phyloP scores from a whole-genome alignment of 768 basidiomycete genomes.

The Psilocybe subaeruginosa region DNA sequence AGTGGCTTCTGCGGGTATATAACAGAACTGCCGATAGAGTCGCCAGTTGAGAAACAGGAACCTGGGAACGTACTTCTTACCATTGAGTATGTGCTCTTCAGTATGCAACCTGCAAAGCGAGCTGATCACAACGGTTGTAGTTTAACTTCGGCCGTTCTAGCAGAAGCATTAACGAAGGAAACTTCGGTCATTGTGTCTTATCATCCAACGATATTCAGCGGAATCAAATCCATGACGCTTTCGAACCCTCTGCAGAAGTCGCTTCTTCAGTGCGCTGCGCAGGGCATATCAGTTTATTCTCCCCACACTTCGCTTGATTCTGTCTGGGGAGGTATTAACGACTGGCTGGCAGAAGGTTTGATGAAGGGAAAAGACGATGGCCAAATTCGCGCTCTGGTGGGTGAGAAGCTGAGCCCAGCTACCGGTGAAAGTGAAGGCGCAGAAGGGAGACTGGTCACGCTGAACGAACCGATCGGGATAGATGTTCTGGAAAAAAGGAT shows the following conservation, averaged over 20 bases:
- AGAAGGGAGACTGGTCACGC: slow-evolving; percentile 68
- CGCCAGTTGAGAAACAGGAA: slow-evolving; percentile 48
- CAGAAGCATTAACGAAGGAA: slow-evolving; percentile 64
- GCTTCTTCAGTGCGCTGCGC: slow-evolving; percentile 77
- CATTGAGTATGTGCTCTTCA: slow-evolving; percentile 58
- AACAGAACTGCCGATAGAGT: slow-evolving; percentile 39
- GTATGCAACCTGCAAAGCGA: not conserved
- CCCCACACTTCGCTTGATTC: slow-evolving; percentile 91
- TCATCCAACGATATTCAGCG: slow-evolving; percentile 84
- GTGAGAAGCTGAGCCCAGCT: slow-evolving; percentile 40
- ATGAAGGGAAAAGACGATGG: slow-evolving; percentile 40
- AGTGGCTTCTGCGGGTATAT: not conserved
- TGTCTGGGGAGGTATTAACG: slow-evolving; percentile 86
- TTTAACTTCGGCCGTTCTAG: slow-evolving; percentile 70
- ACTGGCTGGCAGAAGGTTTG: slow-evolving; percentile 76
- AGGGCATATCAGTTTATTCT: slow-evolving; percentile 83
- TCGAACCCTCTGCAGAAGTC: slow-evolving; percentile 78
- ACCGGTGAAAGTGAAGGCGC: slow-evolving; percentile 51
- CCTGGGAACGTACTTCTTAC: slow-evolving; percentile 60
- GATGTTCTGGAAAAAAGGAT: slow-evolving; percentile 65
- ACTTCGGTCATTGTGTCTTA: slow-evolving; percentile 78
- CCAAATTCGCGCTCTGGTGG: slow-evolving; percentile 38
- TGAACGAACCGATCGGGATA: slow-evolving; percentile 60
- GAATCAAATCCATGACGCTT: slow-evolving; percentile 76
- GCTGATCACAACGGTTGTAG: slow-evolving; percentile 38